A percentile compares a stretch with the other conserved stretches of the same genome.
These are phyloP conservation scores for Chionographis japonica DNA, from an alignment of 106 monocot genomes.

Conservation along the genomic window DNA sequence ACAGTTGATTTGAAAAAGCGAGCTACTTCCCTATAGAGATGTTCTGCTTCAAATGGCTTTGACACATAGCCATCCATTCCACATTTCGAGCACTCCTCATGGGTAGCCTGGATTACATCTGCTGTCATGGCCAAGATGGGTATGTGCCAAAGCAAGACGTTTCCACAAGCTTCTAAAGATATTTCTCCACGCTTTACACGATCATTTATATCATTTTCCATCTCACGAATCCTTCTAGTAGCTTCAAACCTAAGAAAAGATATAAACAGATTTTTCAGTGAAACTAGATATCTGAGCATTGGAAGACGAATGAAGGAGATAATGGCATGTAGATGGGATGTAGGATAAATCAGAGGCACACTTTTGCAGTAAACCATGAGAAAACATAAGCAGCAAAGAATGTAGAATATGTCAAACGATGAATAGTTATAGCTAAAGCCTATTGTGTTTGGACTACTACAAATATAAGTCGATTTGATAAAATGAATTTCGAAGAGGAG, in stretches of 20 bases:
- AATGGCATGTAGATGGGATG: too few species aligned
- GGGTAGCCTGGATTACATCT: constrained; percentile 97
- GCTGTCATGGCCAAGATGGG: constrained; percentile 99
- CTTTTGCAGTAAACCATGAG: too few species aligned
- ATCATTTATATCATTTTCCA: constrained; percentile 62
- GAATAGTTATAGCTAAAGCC: too few species aligned
- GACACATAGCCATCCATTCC: constrained; percentile 99
- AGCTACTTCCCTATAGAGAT: constrained; percentile 85
- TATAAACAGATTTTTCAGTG: not conserved
- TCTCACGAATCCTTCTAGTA: constrained; percentile 67
- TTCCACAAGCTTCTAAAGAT: constrained; percentile 24
- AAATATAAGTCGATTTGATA: too few species aligned
- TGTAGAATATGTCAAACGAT: not conserved
- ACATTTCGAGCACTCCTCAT: constrained; percentile 72
- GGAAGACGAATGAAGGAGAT: too few species aligned
- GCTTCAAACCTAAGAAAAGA: constrained; percentile 70
- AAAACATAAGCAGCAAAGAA: not conserved
- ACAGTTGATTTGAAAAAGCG: constrained; percentile 60
- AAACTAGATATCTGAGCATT: not conserved
- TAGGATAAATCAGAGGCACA: too few species aligned
- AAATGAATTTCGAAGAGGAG: too few species aligned
- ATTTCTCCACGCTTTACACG: constrained; percentile 45
- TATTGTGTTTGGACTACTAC: too few species aligned
- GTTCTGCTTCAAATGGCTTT: constrained; percentile 98
- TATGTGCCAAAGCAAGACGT: constrained; percentile 48